These are phyloP conservation scores for Vitis rupestris DNA, from an alignment of 164 flowering plant genomes.

Conservation along the genomic window DNA sequence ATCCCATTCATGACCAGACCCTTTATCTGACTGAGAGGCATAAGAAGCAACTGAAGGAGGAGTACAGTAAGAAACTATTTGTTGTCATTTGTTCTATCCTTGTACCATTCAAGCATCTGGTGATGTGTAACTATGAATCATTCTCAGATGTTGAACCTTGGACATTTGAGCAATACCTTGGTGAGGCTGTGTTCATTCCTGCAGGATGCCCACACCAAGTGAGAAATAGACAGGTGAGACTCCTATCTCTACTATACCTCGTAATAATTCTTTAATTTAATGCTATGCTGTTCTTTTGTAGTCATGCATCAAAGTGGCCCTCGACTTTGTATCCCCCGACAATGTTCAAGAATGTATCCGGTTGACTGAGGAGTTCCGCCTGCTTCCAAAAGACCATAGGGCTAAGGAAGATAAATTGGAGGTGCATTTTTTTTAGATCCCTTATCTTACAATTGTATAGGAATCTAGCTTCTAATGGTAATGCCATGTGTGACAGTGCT, in stretches of 20 bases:
- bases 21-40: constrained; percentile 62
- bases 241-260: not conserved
- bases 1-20: constrained; percentile 86
- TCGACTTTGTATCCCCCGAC: constrained; percentile 63
- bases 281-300: constrained; percentile 14
- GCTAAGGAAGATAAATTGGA: constrained; percentile 61
- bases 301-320: constrained; percentile 66
- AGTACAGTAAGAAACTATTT: constrained; percentile 46
- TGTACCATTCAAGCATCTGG: not conserved
- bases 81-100: not conserved
- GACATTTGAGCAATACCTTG: constrained; percentile 83
- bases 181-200: constrained; percentile 84
- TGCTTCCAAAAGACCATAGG: constrained; percentile 44
- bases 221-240: constrained; percentile 64
- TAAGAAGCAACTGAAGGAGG: constrained; percentile 72
- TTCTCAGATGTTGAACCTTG: constrained; percentile 72
- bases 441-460: not conserved
- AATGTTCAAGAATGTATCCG: constrained; percentile 47
- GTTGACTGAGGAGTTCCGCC: constrained; percentile 54
- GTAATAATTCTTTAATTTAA: not conserved
- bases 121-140: not conserved
- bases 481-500: too few species aligned
- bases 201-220: constrained; percentile 95
- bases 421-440: constrained; percentile 23
- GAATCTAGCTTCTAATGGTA: too few species aligned